These are phyloP conservation scores for Coemansia sp. DNA, from an alignment of 192 early-diverging fungal species.

Conservation along the genomic window DNA sequence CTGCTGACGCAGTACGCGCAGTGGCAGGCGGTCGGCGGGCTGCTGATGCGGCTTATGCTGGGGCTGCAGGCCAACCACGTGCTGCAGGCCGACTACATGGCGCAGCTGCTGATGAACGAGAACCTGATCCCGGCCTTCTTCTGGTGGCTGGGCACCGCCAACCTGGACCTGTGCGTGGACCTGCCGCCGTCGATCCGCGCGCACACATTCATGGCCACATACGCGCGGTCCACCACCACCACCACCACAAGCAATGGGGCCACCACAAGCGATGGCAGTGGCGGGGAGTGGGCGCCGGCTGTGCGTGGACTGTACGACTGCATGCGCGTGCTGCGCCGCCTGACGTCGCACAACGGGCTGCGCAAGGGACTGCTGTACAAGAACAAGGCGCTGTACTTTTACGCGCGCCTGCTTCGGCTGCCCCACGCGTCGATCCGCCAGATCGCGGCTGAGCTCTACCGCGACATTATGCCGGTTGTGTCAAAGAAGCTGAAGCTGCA, in stretches of 20 bases:
- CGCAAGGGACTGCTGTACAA: conserved; percentile 53
- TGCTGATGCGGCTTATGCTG: conserved; percentile 35
- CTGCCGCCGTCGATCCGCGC: conserved; percentile 21
- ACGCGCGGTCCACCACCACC: neutral
- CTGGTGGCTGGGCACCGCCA: conserved; percentile 55
- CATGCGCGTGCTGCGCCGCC: conserved; percentile 36
- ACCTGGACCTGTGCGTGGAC: conserved; percentile 17
- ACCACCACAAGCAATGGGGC: neutral
- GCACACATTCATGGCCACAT: conserved; percentile 28
- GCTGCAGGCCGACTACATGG: conserved; percentile 49
- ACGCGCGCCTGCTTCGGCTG: conserved; percentile 14
- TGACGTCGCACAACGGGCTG: conserved; percentile 50
- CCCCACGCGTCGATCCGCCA: conserved; percentile 14
- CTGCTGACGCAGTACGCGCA: conserved; percentile 53
- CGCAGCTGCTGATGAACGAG: conserved; percentile 54
- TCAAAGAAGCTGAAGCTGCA: conserved; percentile 33
- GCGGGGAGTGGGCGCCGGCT: conserved; percentile 24
- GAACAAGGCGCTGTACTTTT: conserved; percentile 50
- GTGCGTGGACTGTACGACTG: conserved; percentile 24
- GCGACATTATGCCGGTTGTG: conserved; percentile 50
- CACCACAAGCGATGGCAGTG: neutral
- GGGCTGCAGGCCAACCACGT: conserved; percentile 46
- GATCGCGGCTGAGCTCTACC: conserved; percentile 42
- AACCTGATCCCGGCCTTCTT: conserved; percentile 51
- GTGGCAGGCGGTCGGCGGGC: conserved; percentile 38